Base-by-base conservation (phyloP, 169 alveolate genomes). In the Perkinsus marinus region DNA sequence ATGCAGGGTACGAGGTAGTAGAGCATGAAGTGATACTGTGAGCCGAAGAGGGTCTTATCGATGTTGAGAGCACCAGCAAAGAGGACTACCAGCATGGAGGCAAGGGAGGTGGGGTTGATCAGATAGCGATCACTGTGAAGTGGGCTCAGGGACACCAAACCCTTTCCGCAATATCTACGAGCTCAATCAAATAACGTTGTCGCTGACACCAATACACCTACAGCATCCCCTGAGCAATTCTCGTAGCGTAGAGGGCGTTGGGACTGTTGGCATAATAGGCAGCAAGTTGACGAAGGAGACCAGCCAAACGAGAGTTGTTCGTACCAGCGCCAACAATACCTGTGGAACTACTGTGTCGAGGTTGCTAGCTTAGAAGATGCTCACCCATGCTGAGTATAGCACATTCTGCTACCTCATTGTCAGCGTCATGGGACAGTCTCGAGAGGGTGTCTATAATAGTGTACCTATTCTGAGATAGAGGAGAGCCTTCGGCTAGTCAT, bases 361-460 rank as follows among this genome's bases (percentile, higher is more conserved):
- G n/a, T n/a, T n/a, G n/a, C n/a, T n/a, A n/a, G n/a, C n/a, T n/a
- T n/a, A n/a, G n/a, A n/a, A n/a, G n/a, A n/a, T n/a, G n/a, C 47
- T 98, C 91, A 7, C 99, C 99, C 92, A 98, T 96, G 30, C 99
- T 97, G 92, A 98, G 95, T 22, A 98, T 97, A 0, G 99, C 99
- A 94, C 97, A 96, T 92, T 96, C 94, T 39, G 99, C 98, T 0
- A 97, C 98, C 91, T 98, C 99, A 90, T 96, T 95, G 92, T 99
- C 99, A 36, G 96, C 95, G 94, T 99, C 99, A 95, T 98, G 99
- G 36, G 99, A 96, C 90, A 99, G 97, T 94, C 98, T 98, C 89
- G 99, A 96, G 68, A 98, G 94, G 38, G 96, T 91, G 95, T 96
- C 98, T 89, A 94, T 93, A 19, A 90, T 34, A 22, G 90, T 38